Evolutionary conservation across 2,329 filamentous ascomycete species (phyloP).

Genomic region (Talaromyces sp.): DNA sequence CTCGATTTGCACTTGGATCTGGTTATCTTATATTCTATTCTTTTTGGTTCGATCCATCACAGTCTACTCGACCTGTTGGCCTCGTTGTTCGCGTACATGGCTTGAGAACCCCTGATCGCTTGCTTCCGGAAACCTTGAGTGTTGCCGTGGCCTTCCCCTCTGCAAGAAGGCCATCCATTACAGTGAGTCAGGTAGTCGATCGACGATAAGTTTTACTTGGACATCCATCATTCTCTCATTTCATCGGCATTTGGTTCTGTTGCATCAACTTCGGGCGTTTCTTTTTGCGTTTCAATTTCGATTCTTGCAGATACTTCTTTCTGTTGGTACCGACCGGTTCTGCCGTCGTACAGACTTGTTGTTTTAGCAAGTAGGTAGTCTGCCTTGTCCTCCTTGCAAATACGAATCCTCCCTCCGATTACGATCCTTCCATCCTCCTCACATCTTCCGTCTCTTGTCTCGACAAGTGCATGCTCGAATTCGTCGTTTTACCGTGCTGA

Average conservation of each 20-base stretch:
- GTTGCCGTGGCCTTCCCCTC: conserved; percentile 15
- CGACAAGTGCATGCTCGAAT: neutral
- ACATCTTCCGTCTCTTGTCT: neutral
- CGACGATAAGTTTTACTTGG: conserved; percentile 13
- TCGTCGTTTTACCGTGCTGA: neutral
- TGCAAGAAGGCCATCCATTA: neutral
- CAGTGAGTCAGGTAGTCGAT: conserved; percentile 14
- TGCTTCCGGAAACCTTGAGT: conserved; percentile 22
- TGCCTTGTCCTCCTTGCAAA: conserved; percentile 9
- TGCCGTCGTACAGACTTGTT: conserved; percentile 14
- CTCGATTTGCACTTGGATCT: conserved; percentile 10
- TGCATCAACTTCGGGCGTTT: conserved; percentile 14
- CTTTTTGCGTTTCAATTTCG: conserved; percentile 26
- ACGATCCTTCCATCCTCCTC: neutral
- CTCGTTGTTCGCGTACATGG: conserved; percentile 13
- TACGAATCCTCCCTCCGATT: neutral
- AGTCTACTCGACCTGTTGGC: conserved; percentile 19
- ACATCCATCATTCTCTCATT: neutral
- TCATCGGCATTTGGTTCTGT: conserved; percentile 5
- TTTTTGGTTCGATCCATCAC: conserved; percentile 29
- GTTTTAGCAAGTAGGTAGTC: conserved; percentile 12
- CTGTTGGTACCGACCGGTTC: conserved; percentile 10
- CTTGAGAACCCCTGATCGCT: conserved; percentile 21
- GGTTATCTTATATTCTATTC: conserved; percentile 21
- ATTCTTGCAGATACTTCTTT: conserved; percentile 22